Base-by-base conservation (phyloP, 345 rosid genomes). In the Hibiscus mutabilis region DNA sequence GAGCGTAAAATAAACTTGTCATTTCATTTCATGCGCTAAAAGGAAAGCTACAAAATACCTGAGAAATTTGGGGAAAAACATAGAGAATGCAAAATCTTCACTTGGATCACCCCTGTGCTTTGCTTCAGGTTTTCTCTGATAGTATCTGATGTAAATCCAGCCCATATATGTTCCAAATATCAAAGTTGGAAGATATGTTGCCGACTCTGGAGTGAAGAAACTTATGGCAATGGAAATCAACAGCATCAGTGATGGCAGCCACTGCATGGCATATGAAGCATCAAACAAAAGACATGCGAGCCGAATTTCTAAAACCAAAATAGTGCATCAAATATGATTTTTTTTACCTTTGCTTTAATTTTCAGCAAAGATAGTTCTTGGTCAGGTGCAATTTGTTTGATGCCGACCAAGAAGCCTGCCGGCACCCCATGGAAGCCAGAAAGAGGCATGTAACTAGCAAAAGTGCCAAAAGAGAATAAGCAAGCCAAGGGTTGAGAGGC, bases 371-470 rank as follows among this genome's bases (percentile, higher is more conserved):
- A 78, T 63, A 95, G 79, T 84, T 92, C 98, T 77, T 91, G 99
- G 76, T 96, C 99, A 69, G 98, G 96, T 77, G 89, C 76, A 53
- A 96, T 92, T 82, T 96, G 98, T 86, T 92, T 96, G 71, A 92
- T 91, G 53, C 98, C 98, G 66, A 96, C 99, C 70, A 96, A 84
- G 80, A 96, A 85, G 65, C 95, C 98, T 22, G 87, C 82, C 68
- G 91, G 84, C 85, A 92, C 86, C 71, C 97, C 99, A 81, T 85
- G 89, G 81, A 92, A 96, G 46, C 99, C 97, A 64, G 98, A 91
- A 81, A 91, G 80, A 65, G 97, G 98, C 96, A 89, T 88, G 77
- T 96, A 92, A 73, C 99, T 92, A 81, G 66, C 77, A 78, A 73
- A 46, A 77, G 69, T 33, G 63, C 55, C 49, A 81, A 72, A 76